Evolutionary conservation across 768 basidiomycete genomes (phyloP).

Genomic region (Floccularia luteovirens): DNA sequence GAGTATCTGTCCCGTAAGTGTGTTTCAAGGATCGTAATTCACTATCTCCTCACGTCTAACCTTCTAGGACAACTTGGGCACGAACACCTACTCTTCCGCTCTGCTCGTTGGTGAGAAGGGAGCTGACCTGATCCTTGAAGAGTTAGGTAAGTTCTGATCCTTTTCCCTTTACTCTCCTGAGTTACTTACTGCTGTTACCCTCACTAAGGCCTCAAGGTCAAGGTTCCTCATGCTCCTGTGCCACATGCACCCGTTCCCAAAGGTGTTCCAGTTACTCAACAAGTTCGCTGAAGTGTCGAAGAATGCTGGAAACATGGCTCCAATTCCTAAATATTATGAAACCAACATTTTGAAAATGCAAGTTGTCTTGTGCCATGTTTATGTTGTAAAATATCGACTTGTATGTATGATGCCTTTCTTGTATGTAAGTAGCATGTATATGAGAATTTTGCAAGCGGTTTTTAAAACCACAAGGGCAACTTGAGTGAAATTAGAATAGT

Average conservation of each 20-base stretch:
- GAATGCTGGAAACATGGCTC: too few relatives aligned
- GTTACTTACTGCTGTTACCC: not conserved
- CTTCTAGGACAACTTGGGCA: conserved; percentile 58
- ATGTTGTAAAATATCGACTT: not conserved
- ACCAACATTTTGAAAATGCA: too few relatives aligned
- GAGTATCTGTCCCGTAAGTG: conserved; percentile 61
- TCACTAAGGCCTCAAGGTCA: conserved; percentile 52
- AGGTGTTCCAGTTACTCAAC: conserved; percentile 43
- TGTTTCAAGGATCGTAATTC: not conserved
- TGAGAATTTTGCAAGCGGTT: not conserved
- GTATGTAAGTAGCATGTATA: too few relatives aligned
- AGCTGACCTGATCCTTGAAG: conserved; percentile 51
- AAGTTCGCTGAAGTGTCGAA: conserved; percentile 25
- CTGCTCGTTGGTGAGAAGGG: conserved; percentile 67
- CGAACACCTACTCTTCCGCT: conserved; percentile 69
- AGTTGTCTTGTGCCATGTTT: not conserved
- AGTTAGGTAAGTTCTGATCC: conserved; percentile 46
- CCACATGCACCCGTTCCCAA: conserved; percentile 58
- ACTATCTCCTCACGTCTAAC: conserved; percentile 2
- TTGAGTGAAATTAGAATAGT: not conserved
- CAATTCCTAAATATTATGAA: too few relatives aligned
- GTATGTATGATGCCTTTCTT: too few relatives aligned
- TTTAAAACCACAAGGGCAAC: not conserved
- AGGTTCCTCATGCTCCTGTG: conserved; percentile 57
- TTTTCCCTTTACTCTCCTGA: not conserved